Evolutionary conservation across 2,329 filamentous ascomycete genomes (phyloP).

Genomic region (Phyllosticta citribraziliensis): DNA sequence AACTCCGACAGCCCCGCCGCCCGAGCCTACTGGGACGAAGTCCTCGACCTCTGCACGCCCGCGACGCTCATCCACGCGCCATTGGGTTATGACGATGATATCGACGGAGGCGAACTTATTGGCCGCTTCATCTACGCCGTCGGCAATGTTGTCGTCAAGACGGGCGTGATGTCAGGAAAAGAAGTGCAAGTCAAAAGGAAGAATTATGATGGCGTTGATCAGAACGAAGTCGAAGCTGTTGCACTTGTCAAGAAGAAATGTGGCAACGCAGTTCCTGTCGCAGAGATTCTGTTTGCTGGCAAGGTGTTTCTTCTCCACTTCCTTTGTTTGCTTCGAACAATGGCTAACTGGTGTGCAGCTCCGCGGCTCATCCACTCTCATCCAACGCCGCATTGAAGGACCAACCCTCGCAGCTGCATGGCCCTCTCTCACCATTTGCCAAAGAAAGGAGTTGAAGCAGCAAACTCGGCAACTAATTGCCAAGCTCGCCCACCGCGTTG

Average conservation of each 20-base stretch:
- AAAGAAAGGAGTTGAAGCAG: constrained; percentile 27
- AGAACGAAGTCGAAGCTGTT: constrained; percentile 31
- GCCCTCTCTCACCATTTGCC: constrained; percentile 25
- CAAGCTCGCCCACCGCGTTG: neutral
- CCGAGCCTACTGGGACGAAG: constrained; percentile 11
- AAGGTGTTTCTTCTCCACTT: neutral
- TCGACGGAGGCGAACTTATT: neutral
- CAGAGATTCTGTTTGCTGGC: constrained; percentile 11
- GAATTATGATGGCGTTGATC: constrained; percentile 33
- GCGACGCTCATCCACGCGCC: constrained; percentile 10
- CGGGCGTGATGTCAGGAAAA: neutral
- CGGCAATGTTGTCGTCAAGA: constrained; percentile 12
- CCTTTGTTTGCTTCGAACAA: neutral
- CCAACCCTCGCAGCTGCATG: constrained; percentile 28
- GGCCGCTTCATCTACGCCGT: constrained; percentile 13
- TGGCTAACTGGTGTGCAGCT: neutral
- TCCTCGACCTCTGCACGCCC: neutral
- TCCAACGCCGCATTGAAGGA: constrained; percentile 32
- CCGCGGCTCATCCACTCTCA: constrained; percentile 26
- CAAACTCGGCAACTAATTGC: constrained; percentile 20
- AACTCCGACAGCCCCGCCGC: constrained; percentile 4
- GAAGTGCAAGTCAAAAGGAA: constrained; percentile 5
- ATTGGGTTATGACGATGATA: neutral
- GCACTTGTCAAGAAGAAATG: constrained; percentile 22
- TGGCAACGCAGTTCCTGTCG: constrained; percentile 21